Base-by-base conservation (phyloP, 2,329 filamentous ascomycete species). In the Botryotinia narcissicola region DNA sequence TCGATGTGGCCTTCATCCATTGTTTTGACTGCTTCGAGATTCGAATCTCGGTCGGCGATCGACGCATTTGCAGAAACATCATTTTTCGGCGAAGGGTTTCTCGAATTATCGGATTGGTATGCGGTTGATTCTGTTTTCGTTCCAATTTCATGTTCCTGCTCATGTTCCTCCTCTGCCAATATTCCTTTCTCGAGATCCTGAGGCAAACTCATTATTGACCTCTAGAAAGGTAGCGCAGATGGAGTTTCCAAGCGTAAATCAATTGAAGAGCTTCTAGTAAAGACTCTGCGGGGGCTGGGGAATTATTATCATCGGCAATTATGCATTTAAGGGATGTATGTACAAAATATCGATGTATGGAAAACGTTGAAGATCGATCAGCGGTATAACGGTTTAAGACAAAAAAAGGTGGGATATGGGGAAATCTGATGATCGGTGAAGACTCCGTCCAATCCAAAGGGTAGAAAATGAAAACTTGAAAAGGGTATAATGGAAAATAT, bases 21-120 rank as follows among this genome's bases (percentile, higher is more conserved):
- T 51, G 74, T 71, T 72, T 80, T 78, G 10, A 78, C 76, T 46
- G 78, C 77, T 48, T 78, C 77, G 69, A 80, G 79, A 25, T 76
- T 78, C 14, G 71, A 70, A 51, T 80, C 80, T 35, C 78, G 76
- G 22, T 77, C 71, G 1, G 75, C 77, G 32, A 64, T 75, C 14
- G 76, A 74, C 18, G 72, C 75, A 59, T 57, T 61, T 37, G 63
- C 46, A 40, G 51, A 46, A 20, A 25, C 42, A 51, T 77, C 75
- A 16, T 51, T 63, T 12, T 71, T 16, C 18, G 66, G 61, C 16
- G 59, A 51, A 10, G 73, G 64, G 37, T 68, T 69, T 62, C 76
- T 76, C 61, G 79, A 76, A 29, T 48, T 54, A 61, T 79, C 76
- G 18, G 74, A 75, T 29, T 73, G 66, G 62, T 73, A 75, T 42